Base-by-base conservation (phyloP, 352 stramenopile species). In the Pilasporangium apinafurcum region DNA sequence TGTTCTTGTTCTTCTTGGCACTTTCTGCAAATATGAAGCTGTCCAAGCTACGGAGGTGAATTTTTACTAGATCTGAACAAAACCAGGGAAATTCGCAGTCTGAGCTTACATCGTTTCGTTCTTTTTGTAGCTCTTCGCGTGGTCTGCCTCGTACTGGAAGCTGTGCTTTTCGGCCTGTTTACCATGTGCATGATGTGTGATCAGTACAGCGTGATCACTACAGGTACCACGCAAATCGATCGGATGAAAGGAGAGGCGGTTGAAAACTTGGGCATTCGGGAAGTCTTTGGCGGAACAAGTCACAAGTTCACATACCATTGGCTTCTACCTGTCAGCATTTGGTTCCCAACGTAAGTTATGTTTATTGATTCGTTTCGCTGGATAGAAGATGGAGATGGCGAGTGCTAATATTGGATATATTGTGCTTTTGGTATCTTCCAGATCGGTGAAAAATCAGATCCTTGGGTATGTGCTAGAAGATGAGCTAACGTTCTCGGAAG, bases 161-260 rank as follows among this genome's bases (percentile, higher is more conserved):
- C 81, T 21, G 65, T 97, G 29, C 71, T 99, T 14, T 99, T 99
- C 61, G 96, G 96, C 4, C 72, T 99, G 30, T 99, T 99, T 67
- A 99, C 96, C 25, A 73, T 96, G 49, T 99, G 96, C 66, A 99
- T 99, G 92, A 95, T 98, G 78, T 94, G 89, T 61, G 96, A 99
- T 71, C 96, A 99, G 76, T 97, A 92, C 68, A 96, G 90, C 62
- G 93, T 98, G 27, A 95, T 99, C 30, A 86, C 73, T 16, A 97
- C 91, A 0, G 95, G 96, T 57, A 86, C 95, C 51, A 98, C 96
- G 25, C 91, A 98, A 56, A 99, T 99, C 70, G 96, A 99, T 67
- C 85, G 96, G 20, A 57, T 98, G 25, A 98, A 99, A 62, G 95
- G 92, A 21, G 84, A 94, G 28, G 64, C 67, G 16, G 50, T 62